Evolutionary conservation across 1,139 yeast genomes (phyloP).

Genomic region (Diutina siamensis): DNA sequence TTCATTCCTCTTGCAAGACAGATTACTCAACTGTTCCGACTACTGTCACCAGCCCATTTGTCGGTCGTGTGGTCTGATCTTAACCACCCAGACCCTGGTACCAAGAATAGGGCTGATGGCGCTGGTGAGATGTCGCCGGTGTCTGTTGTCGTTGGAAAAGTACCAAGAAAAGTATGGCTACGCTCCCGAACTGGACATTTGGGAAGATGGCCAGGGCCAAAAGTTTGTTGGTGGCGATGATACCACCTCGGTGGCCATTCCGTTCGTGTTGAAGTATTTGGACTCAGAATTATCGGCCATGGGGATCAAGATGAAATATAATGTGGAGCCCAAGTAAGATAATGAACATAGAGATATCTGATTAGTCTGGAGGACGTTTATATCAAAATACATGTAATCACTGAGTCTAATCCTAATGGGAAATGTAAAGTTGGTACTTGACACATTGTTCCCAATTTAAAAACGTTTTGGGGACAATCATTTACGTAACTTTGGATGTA

Average conservation of each 20-base stretch:
- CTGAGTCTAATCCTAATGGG: too few species aligned
- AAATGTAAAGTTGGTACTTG: too few species aligned
- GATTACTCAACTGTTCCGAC: conserved; percentile 91
- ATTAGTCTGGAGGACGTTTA: background rate
- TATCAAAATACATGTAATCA: too few species aligned
- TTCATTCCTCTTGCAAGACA: conserved; percentile 89
- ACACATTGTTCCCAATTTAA: too few species aligned
- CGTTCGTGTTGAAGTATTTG: conserved; percentile 88
- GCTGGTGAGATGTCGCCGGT: conserved; percentile 78
- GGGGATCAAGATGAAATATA: conserved; percentile 91
- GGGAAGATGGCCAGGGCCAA: conserved; percentile 97
- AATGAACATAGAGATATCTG: background rate
- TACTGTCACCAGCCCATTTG: conserved; percentile 87
- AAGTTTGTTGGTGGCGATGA: conserved; percentile 85
- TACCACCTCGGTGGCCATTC: conserved; percentile 91
- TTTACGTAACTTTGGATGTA: too few species aligned
- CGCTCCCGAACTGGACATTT: conserved; percentile 64
- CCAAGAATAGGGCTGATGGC: conserved; percentile 83
- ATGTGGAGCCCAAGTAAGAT: conserved; percentile 26
- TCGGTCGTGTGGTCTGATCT: conserved; percentile 85
- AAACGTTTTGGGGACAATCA: too few species aligned
- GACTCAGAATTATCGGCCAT: conserved; percentile 95
- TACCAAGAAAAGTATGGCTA: conserved; percentile 27
- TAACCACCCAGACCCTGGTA: conserved; percentile 81
- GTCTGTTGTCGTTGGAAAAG: conserved; percentile 56